Percentiles rank a stretch among this genome's conserved stretches.
Evolutionary conservation across 768 basidiomycete genomes (phyloP).

Genomic region (Royoungia palumana): DNA sequence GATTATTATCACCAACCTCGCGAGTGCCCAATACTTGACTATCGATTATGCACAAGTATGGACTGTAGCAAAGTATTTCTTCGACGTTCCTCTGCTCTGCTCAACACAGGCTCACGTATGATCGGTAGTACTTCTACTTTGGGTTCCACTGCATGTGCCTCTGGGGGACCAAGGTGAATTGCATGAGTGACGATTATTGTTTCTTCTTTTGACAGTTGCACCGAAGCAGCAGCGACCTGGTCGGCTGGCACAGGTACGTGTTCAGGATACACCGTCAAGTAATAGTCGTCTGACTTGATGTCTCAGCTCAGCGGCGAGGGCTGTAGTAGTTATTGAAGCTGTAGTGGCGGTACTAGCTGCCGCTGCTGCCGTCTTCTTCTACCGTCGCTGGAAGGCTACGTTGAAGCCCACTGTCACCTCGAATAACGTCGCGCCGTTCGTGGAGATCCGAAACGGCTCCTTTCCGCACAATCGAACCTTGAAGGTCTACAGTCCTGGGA

Average conservation of each 20-base stretch:
- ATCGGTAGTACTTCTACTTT: too few relatives aligned
- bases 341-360: conserved; percentile 14
- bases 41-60: conserved; percentile 34
- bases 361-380: conserved; percentile 16
- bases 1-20: conserved; percentile 29
- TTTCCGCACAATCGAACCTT: not conserved
- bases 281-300: not conserved
- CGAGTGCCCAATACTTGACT: conserved; percentile 21
- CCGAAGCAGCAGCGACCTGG: too few relatives aligned
- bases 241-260: too few relatives aligned
- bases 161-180: too few relatives aligned
- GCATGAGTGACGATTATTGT: too few relatives aligned
- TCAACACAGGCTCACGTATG: too few relatives aligned
- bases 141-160: too few relatives aligned
- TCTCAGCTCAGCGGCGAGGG: conserved; percentile 22
- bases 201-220: too few relatives aligned
- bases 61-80: not conserved
- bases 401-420: not conserved
- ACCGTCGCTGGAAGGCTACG: conserved; percentile 20
- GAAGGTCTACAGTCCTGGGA: not conserved
- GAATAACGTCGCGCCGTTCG: conserved; percentile 7
- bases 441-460: conserved; percentile 3
- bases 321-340: conserved; percentile 18
- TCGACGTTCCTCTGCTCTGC: too few relatives aligned
- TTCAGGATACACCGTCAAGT: too few relatives aligned